phyloP scores from a whole-genome alignment of 1,284 basidiomycete genomes.

The Sanghuangporus weigelae region DNA sequence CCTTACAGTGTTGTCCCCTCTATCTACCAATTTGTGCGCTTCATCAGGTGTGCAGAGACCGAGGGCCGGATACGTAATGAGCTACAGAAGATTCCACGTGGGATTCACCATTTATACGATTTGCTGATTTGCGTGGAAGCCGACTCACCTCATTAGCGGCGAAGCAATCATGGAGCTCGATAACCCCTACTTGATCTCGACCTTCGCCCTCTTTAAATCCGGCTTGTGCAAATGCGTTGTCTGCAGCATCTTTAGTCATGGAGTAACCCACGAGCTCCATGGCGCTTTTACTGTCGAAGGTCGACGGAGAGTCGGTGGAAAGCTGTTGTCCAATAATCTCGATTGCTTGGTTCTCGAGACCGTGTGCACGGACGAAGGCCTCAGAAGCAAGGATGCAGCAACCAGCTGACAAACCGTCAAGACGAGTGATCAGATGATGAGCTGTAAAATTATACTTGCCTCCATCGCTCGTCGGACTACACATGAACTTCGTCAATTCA shows the following conservation, averaged over 20 bases:
- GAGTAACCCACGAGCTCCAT: conserved; percentile 73
- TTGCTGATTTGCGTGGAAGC: neutral
- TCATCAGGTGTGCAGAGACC: conserved; percentile 67
- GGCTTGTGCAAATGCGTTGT: conserved; percentile 69
- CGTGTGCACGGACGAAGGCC: conserved; percentile 71
- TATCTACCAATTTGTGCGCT: conserved; percentile 73
- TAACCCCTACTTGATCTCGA: conserved; percentile 73
- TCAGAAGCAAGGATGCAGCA: conserved; percentile 77
- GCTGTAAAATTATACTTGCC: conserved; percentile 2
- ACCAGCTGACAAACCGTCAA: conserved; percentile 48
- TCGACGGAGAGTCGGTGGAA: conserved; percentile 55
- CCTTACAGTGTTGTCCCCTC: conserved; percentile 73
- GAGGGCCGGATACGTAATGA: conserved; percentile 81
- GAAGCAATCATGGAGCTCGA: conserved; percentile 87
- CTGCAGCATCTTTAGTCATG: conserved; percentile 70
- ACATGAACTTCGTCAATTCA: conserved; percentile 82
- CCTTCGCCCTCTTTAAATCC: conserved; percentile 60
- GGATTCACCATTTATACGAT: neutral
- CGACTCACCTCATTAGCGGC: conserved; percentile 62
- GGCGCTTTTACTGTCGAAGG: conserved; percentile 61
- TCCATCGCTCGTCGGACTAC: conserved; percentile 61
- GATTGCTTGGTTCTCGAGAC: conserved; percentile 82
- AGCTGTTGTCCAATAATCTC: conserved; percentile 67
- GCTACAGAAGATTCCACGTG: conserved; percentile 33
- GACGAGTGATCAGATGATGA: conserved; percentile 28